phyloP scores from a whole-genome alignment of 495 filamentous ascomycete species.

The Glonium stellatum region DNA sequence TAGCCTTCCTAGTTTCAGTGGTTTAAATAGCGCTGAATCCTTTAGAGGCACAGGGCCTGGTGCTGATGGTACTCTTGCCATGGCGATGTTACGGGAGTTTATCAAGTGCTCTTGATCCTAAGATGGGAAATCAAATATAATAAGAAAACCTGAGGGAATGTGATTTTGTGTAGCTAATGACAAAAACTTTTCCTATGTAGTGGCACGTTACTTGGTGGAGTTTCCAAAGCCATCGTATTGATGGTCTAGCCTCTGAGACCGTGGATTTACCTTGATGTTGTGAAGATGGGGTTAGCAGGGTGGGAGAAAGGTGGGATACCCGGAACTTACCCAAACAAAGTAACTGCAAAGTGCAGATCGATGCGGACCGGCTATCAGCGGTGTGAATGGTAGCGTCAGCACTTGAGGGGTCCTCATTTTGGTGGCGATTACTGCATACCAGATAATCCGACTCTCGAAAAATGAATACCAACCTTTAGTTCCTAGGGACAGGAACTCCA shows the following conservation, averaged over 20 bases:
- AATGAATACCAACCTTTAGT: not conserved
- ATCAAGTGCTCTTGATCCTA: not conserved
- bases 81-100: not conserved
- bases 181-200: not conserved
- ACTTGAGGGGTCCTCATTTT: not conserved
- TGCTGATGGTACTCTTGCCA: constrained; percentile 20
- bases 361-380: not conserved
- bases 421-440: not conserved
- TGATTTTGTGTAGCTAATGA: not conserved
- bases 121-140: not conserved
- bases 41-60: constrained; percentile 20
- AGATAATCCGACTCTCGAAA: not conserved
- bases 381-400: not conserved
- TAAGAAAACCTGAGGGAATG: not conserved
- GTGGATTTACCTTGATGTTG: not conserved
- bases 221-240: not conserved
- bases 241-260: not conserved
- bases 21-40: constrained; percentile 27
- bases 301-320: constrained; percentile 3
- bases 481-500: not conserved
- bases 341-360: not conserved
- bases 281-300: not conserved
- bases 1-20: constrained; percentile 19
- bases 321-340: not conserved
- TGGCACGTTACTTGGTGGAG: not conserved